These are phyloP conservation scores for Neophaeococcomyces mojaviensis DNA, from an alignment of 2,329 filamentous ascomycete species.

Conservation along the genomic window DNA sequence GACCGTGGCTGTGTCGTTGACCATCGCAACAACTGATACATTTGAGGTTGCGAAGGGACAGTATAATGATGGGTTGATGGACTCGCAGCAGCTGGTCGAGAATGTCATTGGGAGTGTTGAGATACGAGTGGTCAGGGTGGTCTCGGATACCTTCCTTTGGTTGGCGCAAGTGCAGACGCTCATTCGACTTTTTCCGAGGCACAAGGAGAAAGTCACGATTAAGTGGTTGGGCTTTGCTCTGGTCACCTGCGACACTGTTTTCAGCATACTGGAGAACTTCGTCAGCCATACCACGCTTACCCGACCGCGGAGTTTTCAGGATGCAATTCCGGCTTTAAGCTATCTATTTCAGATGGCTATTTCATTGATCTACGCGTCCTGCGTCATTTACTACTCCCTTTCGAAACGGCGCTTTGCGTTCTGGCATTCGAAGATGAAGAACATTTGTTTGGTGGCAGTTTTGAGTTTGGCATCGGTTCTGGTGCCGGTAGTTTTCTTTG, in stretches of 20 bases:
- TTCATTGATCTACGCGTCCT: constrained; percentile 80
- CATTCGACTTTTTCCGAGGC: constrained; percentile 88
- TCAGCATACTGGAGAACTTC: constrained; percentile 88
- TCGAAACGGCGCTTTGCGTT: constrained; percentile 88
- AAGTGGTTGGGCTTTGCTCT: constrained; percentile 97
- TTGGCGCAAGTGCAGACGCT: constrained; percentile 94
- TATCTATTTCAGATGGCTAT: constrained; percentile 86
- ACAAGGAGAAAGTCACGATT: constrained; percentile 96
- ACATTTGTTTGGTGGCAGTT: constrained; percentile 71
- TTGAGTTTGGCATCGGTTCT: constrained; percentile 75
- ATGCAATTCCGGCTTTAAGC: constrained; percentile 82
- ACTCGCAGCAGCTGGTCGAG: constrained; percentile 66
- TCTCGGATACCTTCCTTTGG: constrained; percentile 96
- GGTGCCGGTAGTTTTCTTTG: constrained; percentile 87
- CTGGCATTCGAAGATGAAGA: constrained; percentile 83
- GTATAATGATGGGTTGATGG: constrained; percentile 71
- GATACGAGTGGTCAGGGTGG: constrained; percentile 81
- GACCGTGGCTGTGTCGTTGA: constrained; percentile 70
- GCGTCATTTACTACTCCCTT: constrained; percentile 89
- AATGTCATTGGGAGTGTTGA: constrained; percentile 77
- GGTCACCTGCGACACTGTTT: constrained; percentile 82
- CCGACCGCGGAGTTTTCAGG: constrained; percentile 68
- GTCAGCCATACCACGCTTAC: constrained; percentile 49
- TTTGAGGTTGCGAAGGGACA: constrained; percentile 77
- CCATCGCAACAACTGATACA: constrained; percentile 86